Base-by-base conservation (phyloP, 169 alveolate species). In the Theileria orientalis region DNA sequence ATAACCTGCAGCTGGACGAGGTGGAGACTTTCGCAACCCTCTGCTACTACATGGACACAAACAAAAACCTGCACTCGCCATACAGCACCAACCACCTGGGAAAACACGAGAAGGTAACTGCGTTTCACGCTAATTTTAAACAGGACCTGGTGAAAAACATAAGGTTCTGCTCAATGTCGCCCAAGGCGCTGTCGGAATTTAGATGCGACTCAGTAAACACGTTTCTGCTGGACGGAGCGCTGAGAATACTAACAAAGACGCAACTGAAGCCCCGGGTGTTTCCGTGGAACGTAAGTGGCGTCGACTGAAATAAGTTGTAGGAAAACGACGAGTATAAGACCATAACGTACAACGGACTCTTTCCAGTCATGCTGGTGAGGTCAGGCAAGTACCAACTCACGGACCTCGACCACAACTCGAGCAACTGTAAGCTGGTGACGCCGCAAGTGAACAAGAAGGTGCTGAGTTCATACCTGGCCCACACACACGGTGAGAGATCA, bases 111-210 rank as follows among this genome's bases (percentile, higher is more conserved):
- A 79, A 71, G 87, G 86, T 69, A 35, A 29, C 35, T n/a, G 14
- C 9, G 5, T 51, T 7, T 37, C 44, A 37, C 5, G 9, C 23
- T 21, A 7, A n/a, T 14, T 14, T 3, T 35, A 14, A 7, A 25
- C 30, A 77, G 86, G 87, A 79, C 25, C 47, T 79, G 30, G 29
- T 79, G 30, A 71, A 60, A 60, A 33, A 63, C 25, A 52, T 79
- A 33, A 29, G 87, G 30, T 79, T 61, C 60, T 79, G 87, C 46
- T 70, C 87, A 27, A 70, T 79, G 87, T 61, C 87, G n/a, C 87
- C 83, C 23, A 72, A 71, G 63, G 54, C 78, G 19, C 72, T 79
- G 21, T 69, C 74, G 32, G 75, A 69, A 44, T 42, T 79, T 32
- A 44, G 87, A 37, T 63, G 69, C 37, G 83, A 70, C 37, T 49